Evolutionary conservation across 257 asterid species (phyloP), one percentile per base, ranked within the genome.

Genomic region (Cruciata laevipes): DNA sequence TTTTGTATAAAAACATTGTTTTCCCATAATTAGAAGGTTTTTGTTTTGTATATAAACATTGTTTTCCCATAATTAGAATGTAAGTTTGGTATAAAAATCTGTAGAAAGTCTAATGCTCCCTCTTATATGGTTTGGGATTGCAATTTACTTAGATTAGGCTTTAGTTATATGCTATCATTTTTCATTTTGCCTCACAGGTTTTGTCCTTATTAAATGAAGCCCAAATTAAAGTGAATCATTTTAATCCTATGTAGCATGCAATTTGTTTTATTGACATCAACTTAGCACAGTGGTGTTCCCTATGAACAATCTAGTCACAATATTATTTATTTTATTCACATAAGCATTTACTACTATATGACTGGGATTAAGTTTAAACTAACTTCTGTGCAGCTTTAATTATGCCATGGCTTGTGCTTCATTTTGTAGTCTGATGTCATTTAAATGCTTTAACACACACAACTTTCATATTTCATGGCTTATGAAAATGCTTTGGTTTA

Each of bases 401-500:
- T 20, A 32, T 27, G 40, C 32, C 35, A 27, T 42, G 11, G 44
- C 4, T 21, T 31, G 49, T 59, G 61, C 17, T 31, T 44, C 51
- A 42, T 42, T 42, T 58, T 52, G 51, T 40, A 17, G 58, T 18
- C 23, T 42, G 25, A 38, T 56, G 27, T 42, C 58, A 58, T 3
- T 11, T 67, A 27, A 0, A n/a, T 31, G 7, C 53, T 52, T 23
- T 21, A 42, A 51, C 32, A 8, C 27, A 3, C 64, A 18, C 42
- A 21, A 14, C 60, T 53, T 74, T 76, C 40, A n/a, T 16, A 44
- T 21, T 74, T 76, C 33, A n/a, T 16, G 32, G 24, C 1, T 61
- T 57, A 18, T 20, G 65, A 42, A 65, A 21, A 42, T 61, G 24
- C 69, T 47, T 74, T 68, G 64, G 27, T 65, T 77, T 58, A 73